Percentiles rank a stretch among this genome's conserved stretches.
These are phyloP conservation scores for Pseudonectria foliicola DNA, from an alignment of 2,329 filamentous ascomycete species.

Conservation along the genomic window DNA sequence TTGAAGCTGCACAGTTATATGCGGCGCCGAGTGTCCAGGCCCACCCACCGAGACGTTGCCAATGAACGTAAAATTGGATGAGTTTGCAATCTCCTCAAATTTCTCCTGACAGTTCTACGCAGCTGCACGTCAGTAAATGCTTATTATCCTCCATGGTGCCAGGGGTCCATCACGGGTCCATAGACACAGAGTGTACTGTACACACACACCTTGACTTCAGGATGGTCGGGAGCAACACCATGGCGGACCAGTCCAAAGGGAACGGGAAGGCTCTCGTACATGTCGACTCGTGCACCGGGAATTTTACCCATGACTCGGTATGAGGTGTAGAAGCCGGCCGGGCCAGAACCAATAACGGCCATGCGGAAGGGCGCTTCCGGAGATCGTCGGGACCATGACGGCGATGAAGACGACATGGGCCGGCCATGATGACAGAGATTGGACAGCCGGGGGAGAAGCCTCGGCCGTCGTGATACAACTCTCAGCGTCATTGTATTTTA, in stretches of 20 bases:
- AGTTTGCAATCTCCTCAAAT: constrained; percentile 80
- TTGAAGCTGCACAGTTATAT: constrained; percentile 55
- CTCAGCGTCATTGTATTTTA: constrained; percentile 7
- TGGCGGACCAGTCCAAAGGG: constrained; percentile 90
- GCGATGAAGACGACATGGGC: constrained; percentile 7
- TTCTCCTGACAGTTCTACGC: constrained; percentile 89
- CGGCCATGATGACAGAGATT: constrained; percentile 2
- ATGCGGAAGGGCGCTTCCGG: constrained; percentile 59
- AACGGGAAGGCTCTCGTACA: constrained; percentile 92
- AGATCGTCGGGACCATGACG: constrained; percentile 10
- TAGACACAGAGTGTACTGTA: too few species aligned
- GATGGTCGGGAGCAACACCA: constrained; percentile 96
- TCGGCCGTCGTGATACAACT: constrained; percentile 1
- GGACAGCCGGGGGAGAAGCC: constrained; percentile 2
- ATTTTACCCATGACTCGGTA: constrained; percentile 76
- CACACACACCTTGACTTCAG: constrained; percentile 79
- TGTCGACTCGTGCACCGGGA: constrained; percentile 69
- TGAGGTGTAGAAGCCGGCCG: constrained; percentile 92
- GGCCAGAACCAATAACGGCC: constrained; percentile 87
- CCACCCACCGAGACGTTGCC: constrained; percentile 80
- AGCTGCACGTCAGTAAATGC: not conserved
- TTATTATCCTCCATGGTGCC: too few species aligned
- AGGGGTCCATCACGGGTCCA: too few species aligned
- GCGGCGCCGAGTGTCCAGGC: constrained; percentile 28
- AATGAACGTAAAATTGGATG: constrained; percentile 78